Conservation (phyloP, 73 alveolate genomes). For the Durusdinium trenchii region DNA sequence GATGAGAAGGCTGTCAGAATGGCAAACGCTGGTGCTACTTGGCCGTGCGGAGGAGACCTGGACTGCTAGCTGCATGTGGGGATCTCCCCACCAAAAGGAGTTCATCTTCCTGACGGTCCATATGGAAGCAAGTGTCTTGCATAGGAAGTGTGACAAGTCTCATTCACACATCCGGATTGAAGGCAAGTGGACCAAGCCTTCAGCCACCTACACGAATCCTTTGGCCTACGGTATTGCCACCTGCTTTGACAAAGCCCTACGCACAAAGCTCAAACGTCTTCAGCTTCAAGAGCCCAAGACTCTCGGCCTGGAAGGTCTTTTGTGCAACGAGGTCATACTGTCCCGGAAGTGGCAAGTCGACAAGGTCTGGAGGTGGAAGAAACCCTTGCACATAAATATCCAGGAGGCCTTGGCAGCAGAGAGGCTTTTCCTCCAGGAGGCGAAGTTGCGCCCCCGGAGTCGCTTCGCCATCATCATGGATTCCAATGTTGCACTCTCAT, state of each 20-base stretch:
- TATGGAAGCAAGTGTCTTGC: background rate
- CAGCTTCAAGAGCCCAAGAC: too few species aligned
- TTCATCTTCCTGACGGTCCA: background rate
- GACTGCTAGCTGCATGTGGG: too few species aligned
- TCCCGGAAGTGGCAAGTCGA: background rate
- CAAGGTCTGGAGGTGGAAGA: conserved; percentile 1
- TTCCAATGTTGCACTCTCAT: background rate
- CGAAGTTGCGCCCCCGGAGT: too few species aligned
- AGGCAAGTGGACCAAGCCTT: background rate
- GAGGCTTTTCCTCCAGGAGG: background rate
- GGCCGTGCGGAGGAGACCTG: background rate
- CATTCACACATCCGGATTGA: background rate
- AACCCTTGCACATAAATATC: background rate
- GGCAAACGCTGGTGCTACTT: background rate
- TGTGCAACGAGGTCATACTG: background rate
- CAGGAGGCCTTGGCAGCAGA: background rate
- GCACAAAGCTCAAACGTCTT: background rate
- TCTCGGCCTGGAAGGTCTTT: background rate
- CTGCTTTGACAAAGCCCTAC: background rate
- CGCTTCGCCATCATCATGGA: background rate
- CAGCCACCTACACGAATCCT: background rate
- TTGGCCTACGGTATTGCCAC: background rate
- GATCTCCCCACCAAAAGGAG: background rate
- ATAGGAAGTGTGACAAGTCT: background rate
- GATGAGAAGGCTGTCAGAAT: background rate